Base-by-base conservation (phyloP, 2,329 filamentous ascomycete species). In the Boeremia exigua region DNA sequence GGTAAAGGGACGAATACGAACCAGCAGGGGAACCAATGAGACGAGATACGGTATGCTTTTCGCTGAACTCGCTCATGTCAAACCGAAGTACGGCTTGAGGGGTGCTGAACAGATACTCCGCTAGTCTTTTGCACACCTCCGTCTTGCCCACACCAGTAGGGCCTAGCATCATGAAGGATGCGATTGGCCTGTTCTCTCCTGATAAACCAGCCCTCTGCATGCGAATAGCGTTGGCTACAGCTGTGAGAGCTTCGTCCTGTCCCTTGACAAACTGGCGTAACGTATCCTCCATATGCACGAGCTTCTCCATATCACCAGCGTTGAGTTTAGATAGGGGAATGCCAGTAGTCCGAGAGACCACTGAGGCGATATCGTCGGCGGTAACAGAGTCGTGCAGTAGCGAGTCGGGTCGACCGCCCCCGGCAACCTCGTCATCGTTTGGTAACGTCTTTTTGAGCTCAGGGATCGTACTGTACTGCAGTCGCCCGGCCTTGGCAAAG, bases 61-160 rank as follows among this genome's bases (percentile, higher is more conserved):
- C 95, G 72, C 96, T 92, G 74, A 97, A 98, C 72, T 99, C 95
- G 67, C 88, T 91, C 95, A 98, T 98, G 76, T 98, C 95, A 75
- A 98, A 98, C 30, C 95, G 86, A 30, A 97, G 86, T 25, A 99
- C 92, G 2, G 95, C 94, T 27, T 87, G 87, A 67, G 96, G 91
- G 1, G 92, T 96, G 0, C 90, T 95, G 78, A 98, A 99, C 33
- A 99, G 81, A 79, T 97, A 98, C 54, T 84, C 85, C 1, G 95
- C 95, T 66, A 99, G 88, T 74, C 96, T 94, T 82, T 98, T 98
- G 82, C 93, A 96, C 1, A 98, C 86, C 72, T 98, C 93, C 3
- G 95, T 99, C 80, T 98, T 99, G 54, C 95, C 95, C 15, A 97
- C 94, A 71, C 95, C 95, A 0, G 95, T 98, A 5, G 95, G 95